Evolutionary conservation across 345 rosid species (phyloP), one percentile per base, ranked within the genome.

Genomic region (Moringa oleifera): DNA sequence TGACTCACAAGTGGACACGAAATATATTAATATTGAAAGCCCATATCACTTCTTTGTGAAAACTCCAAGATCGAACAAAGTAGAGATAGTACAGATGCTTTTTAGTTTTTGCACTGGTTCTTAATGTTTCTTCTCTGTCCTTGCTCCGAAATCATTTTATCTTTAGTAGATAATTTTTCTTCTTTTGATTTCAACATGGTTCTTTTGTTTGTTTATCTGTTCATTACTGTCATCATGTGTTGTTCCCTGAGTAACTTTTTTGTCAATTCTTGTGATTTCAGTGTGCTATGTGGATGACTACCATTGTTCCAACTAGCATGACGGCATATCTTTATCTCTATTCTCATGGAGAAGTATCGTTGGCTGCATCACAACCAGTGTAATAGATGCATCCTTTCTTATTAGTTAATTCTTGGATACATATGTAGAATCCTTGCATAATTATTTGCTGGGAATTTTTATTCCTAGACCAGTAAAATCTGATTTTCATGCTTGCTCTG

Each of bases 331-430:
- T 94, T 58, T 88, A 87, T 75, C 92, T 94, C 22, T 94, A 94
- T 80, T 94, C 99, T 23, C 96, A 85, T 22, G 97, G 99, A 69
- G 97, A 94, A 82, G 95, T 88, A 23, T 83, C 87, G 2, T 75
- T 85, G 80, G 99, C 97, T 56, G 99, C 99, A 59, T 88, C 87
- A 66, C 97, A 94, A 86, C 97, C 99, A 81, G 96, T 94, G 97
- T 94, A 94, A 88, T 94, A 94, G 99, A 94, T 81, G 91, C 86
- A 83, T 87, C 86, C 81, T 76, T 67, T 85, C 74, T 71, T 59
- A 33, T 54, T 64, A 21, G 13, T 66, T 61, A 21, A n/a, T 7
- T 51, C n/a, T 49, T 18, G 24, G 55, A 55, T 24, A 20, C 53
- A 22, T 51, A 20, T 62, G 25, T 51, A 55, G 25, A 22, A 22